phyloP scores from a whole-genome alignment of 306 rosid genomes.

The Herpetospermum pedunculosum region DNA sequence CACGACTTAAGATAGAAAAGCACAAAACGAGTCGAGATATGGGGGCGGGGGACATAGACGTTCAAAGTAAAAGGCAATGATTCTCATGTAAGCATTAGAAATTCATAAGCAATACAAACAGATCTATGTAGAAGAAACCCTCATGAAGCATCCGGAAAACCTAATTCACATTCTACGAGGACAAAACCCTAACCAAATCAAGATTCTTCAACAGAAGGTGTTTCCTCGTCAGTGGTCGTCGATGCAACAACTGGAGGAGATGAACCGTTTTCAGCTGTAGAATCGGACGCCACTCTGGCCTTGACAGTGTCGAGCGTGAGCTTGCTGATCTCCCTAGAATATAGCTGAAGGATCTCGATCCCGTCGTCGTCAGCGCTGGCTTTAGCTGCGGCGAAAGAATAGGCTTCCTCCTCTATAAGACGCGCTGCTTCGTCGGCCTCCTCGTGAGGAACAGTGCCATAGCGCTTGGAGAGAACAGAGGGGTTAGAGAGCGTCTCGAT shows the following conservation, averaged over 20 bases:
- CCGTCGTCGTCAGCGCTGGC: conserved; percentile 6
- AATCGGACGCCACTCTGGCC: conserved; percentile 7
- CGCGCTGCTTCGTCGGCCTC: conserved; percentile 15
- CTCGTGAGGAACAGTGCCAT: conserved; percentile 10
- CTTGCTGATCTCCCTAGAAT: conserved; percentile 17
- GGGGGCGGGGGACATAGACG: not conserved
- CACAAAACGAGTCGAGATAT: not conserved
- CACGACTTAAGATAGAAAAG: not conserved
- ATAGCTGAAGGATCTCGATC: conserved; percentile 16
- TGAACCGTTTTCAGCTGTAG: conserved; percentile 1
- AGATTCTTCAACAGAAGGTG: conserved; percentile 22
- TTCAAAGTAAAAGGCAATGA: not conserved
- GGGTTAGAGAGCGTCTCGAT: conserved; percentile 65
- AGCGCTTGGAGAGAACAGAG: conserved; percentile 89
- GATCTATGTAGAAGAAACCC: conserved; percentile 14
- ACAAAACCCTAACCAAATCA: conserved; percentile 16
- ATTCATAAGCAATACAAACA: conserved; percentile 17
- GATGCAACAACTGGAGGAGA: conserved; percentile 11
- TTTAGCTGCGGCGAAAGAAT: not conserved
- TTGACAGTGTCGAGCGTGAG: conserved; percentile 13
- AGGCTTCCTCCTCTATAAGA: conserved; percentile 13
- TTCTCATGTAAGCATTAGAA: conserved; percentile 19
- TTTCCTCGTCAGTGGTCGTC: conserved; percentile 23
- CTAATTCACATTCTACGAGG: conserved; percentile 16
- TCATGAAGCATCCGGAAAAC: conserved; percentile 13